phyloP scores from a whole-genome alignment of 2,329 filamentous ascomycete genomes.

The Xylaria sp. region DNA sequence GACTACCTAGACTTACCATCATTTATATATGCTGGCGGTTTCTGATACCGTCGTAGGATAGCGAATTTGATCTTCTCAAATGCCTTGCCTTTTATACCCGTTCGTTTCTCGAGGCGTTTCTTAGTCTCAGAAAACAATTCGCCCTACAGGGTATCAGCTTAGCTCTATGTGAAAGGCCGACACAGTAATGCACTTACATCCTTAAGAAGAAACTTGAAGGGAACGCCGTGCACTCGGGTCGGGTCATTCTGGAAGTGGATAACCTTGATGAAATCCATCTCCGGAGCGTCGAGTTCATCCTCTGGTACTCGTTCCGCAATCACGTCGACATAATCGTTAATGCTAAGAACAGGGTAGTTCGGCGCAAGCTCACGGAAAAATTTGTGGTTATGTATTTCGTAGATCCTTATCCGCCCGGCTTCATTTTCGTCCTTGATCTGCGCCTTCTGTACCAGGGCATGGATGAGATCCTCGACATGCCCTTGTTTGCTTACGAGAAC shows the following conservation, averaged over 20 bases:
- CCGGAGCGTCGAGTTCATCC: slow-evolving; percentile 70
- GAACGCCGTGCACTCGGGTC: slow-evolving; percentile 84
- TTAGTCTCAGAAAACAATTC: slow-evolving; percentile 93
- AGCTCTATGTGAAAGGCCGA: slow-evolving; percentile 2
- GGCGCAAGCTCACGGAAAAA: slow-evolving; percentile 81
- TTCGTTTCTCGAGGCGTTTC: slow-evolving; percentile 91
- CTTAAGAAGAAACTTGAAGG: slow-evolving; percentile 89
- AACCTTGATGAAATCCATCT: slow-evolving; percentile 74
- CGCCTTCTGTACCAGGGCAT: slow-evolving; percentile 81
- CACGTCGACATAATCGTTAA: slow-evolving; percentile 87
- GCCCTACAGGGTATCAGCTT: slow-evolving; percentile 62
- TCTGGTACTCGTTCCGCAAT: slow-evolving; percentile 85
- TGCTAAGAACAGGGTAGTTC: slow-evolving; percentile 78
- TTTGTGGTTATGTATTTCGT: slow-evolving; percentile 84
- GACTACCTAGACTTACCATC: slow-evolving; percentile 74
- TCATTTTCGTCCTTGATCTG: slow-evolving; percentile 78
- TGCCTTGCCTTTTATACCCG: slow-evolving; percentile 95
- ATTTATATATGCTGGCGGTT: slow-evolving; percentile 79
- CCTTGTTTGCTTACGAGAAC: slow-evolving; percentile 90
- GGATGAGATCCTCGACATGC: slow-evolving; percentile 80
- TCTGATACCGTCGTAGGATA: slow-evolving; percentile 75
- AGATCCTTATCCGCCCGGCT: slow-evolving; percentile 78
- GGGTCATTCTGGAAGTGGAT: slow-evolving; percentile 96
- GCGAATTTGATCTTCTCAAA: slow-evolving; percentile 99
- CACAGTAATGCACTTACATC: slow-evolving; percentile 64